Evolutionary conservation across 108 stramenopile genomes (phyloP).

Genomic region (Cyclotella cryptica): DNA sequence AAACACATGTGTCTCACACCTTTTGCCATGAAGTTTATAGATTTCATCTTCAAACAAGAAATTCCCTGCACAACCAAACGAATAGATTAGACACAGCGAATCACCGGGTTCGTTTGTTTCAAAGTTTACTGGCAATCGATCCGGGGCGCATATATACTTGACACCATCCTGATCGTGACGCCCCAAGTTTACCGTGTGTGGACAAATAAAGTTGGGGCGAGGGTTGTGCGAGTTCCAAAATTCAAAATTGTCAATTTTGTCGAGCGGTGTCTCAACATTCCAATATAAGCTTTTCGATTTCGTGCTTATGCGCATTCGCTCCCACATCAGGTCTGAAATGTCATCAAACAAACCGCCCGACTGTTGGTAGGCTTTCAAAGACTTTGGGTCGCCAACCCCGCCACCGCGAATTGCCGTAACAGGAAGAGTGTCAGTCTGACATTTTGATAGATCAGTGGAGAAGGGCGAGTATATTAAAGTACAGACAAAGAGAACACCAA

Average conservation of each 20-base stretch:
- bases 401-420: background rate
- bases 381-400: background rate
- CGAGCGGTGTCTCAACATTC: slow-evolving; percentile 1
- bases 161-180: background rate
- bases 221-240: slow-evolving; percentile 9
- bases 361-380: background rate
- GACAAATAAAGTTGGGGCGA: slow-evolving; percentile 15
- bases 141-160: slow-evolving; percentile 9
- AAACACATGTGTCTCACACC: slow-evolving; percentile 70
- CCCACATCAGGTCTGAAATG: slow-evolving; percentile 2
- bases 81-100: slow-evolving; percentile 50
- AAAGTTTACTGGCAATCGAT: slow-evolving; percentile 4
- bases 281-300: slow-evolving; percentile 11
- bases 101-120: background rate
- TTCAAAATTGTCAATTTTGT: background rate
- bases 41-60: slow-evolving; percentile 51
- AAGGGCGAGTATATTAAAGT: too few species aligned
- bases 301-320: background rate
- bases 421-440: too few species aligned
- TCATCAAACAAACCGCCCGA: slow-evolving; percentile 7
- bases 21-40: slow-evolving; percentile 6
- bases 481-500: too few species aligned
- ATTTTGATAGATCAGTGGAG: too few species aligned
- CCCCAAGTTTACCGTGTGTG: background rate
- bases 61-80: slow-evolving; percentile 47